Evolutionary conservation across 2,329 filamentous ascomycete species (phyloP), one percentile per base, ranked within the genome.

Genomic region (Trichophyton simii): DNA sequence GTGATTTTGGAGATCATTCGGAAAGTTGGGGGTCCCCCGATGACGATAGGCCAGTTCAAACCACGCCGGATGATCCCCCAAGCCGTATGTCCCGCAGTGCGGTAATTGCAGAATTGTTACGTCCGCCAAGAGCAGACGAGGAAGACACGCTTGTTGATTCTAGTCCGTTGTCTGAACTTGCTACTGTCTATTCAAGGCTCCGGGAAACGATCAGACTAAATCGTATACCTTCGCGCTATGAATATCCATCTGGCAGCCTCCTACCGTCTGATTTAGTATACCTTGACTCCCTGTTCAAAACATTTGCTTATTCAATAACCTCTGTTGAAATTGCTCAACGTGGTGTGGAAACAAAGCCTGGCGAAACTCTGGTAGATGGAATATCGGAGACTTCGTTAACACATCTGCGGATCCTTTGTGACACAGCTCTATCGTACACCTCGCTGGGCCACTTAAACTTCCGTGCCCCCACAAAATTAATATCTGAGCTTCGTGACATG

Each of bases 281-380:
- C 62, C 77, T 77, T 0, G 74, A 75, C 64, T 72, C 71, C 3
- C 62, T 78, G 57, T 72, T 76, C 60, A 72, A 71, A 62, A 76
- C 68, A 63, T 84, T 96, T 13, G 92, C 89, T 1, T 90, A 86
- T 71, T 92, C 91, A 0, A 91, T 99, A 62, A 87, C 91, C 7
- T 86, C 91, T 0, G 85, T 89, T 3, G 94, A 99, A 75, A 96
- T 97, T 66, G 87, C 91, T 65, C 91, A 96, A 72, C 87, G 94
- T 67, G 94, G 94, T 5, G 79, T 90, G 2, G 87, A 89, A 67
- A 84, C 85, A 22, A 83, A 87, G 65, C 82, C 83, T 55, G 87
- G 88, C 60, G 80, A 84, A 72, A 92, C 87, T 3, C 76, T 97
- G 54, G 75, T 97, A 20, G 87, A 92, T 66, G 91, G 87, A 68